phyloP scores from a whole-genome alignment of 179 eudicot genomes.

The Carnegiea gigantea region DNA sequence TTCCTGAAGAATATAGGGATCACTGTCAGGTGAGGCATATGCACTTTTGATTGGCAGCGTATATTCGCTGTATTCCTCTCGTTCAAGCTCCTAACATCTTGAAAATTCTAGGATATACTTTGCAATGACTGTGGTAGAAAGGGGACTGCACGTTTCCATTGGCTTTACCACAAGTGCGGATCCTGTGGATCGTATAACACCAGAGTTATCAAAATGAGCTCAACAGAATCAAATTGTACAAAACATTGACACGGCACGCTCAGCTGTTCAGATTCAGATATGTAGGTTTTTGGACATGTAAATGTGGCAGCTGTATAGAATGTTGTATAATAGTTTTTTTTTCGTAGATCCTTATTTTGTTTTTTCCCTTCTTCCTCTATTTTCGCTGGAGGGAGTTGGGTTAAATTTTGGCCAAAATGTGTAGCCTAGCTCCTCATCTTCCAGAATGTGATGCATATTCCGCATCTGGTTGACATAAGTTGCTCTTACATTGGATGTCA shows the following conservation, averaged over 20 bases:
- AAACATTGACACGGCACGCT: conserved; percentile 12
- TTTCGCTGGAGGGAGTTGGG: not conserved
- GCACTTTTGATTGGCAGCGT: not conserved
- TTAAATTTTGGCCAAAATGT: conserved; percentile 11
- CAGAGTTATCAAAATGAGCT: conserved; percentile 58
- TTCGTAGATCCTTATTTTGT: not conserved
- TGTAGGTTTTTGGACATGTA: conserved; percentile 23
- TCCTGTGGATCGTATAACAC: conserved; percentile 89
- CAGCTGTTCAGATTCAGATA: not conserved
- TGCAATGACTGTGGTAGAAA: conserved; percentile 92
- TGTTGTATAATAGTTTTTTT: not conserved
- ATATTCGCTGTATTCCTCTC: not conserved
- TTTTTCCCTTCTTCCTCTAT: conserved; percentile 5
- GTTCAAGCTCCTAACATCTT: conserved; percentile 8
- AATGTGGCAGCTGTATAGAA: conserved; percentile 28
- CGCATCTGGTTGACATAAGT: not conserved
- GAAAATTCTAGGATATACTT: conserved; percentile 62
- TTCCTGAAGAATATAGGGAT: conserved; percentile 81
- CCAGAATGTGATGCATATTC: not conserved
- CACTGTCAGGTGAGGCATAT: conserved; percentile 61
- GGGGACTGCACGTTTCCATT: conserved; percentile 81
- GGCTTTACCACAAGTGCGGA: conserved; percentile 96
- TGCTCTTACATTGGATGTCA: not conserved
- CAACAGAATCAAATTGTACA: conserved; percentile 28
- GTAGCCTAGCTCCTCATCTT: not conserved